phyloP scores from a whole-genome alignment of 306 rosid genomes.

The Quillaja saponaria region DNA sequence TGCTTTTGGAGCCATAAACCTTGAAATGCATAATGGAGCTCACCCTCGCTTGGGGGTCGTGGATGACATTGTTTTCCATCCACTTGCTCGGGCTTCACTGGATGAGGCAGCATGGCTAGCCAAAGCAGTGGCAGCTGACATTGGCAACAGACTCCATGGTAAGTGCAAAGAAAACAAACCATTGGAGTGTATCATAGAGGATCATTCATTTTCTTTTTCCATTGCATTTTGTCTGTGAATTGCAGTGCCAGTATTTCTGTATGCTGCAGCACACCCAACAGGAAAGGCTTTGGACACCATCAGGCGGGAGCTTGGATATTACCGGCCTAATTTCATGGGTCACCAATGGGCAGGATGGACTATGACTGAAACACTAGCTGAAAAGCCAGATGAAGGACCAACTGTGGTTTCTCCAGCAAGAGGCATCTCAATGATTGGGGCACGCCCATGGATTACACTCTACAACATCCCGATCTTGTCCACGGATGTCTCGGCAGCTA shows the following conservation, averaged over 20 bases:
- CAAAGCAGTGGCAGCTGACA: slow-evolving; percentile 63
- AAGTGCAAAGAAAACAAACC: slow-evolving; percentile 1
- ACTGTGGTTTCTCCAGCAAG: slow-evolving; percentile 38
- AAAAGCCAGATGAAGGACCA: slow-evolving; percentile 72
- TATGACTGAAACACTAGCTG: slow-evolving; percentile 53
- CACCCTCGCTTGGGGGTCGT: slow-evolving; percentile 81
- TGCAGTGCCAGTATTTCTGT: slow-evolving; percentile 85
- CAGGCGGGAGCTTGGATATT: slow-evolving; percentile 69
- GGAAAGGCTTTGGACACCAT: slow-evolving; percentile 70
- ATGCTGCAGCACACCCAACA: slow-evolving; percentile 83
- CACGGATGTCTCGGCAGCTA: slow-evolving; percentile 46
- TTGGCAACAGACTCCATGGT: slow-evolving; percentile 73
- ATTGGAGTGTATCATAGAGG: too few relatives aligned
- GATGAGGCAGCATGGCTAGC: slow-evolving; percentile 90
- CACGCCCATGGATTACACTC: slow-evolving; percentile 65
- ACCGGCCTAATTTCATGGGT: slow-evolving; percentile 61
- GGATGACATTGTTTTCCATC: slow-evolving; percentile 87
- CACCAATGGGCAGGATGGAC: slow-evolving; percentile 90
- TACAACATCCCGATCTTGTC: slow-evolving; percentile 72
- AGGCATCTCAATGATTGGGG: slow-evolving; percentile 80
- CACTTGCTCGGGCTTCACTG: slow-evolving; percentile 57
- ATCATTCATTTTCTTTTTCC: neutral
- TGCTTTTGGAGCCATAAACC: slow-evolving; percentile 62
- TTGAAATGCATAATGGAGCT: slow-evolving; percentile 70
- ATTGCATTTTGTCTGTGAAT: neutral